These are phyloP conservation scores for Fusarium nanum DNA, from an alignment of 2,329 filamentous ascomycete genomes.

Conservation along the genomic window DNA sequence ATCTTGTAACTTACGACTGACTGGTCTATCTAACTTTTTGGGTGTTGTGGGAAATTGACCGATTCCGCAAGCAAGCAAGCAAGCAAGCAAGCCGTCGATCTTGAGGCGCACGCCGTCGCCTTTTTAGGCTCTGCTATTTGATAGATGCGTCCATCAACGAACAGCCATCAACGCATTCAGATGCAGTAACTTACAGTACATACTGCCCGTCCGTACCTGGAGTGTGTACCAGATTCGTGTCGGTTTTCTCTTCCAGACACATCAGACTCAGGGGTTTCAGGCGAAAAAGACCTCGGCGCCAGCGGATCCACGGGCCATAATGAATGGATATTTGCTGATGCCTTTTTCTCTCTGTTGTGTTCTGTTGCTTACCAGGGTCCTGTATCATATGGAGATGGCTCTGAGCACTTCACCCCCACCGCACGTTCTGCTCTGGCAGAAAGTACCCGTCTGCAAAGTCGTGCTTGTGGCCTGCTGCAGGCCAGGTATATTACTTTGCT, in stretches of 20 bases:
- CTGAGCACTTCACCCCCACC: slow-evolving; percentile 27
- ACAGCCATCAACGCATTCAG: slow-evolving; percentile 18
- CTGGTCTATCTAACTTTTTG: slow-evolving; percentile 8
- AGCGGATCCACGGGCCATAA: slow-evolving; percentile 26
- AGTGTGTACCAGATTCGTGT: slow-evolving; percentile 2
- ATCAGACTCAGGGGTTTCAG: slow-evolving; percentile 40
- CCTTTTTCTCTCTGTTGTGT: slow-evolving; percentile 2
- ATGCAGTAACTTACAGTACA: not conserved
- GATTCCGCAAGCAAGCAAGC: slow-evolving; percentile 26
- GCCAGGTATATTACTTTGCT: slow-evolving; percentile 11
- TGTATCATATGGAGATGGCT: slow-evolving; percentile 21
- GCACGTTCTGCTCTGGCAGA: slow-evolving; percentile 16
- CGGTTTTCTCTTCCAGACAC: slow-evolving; percentile 3
- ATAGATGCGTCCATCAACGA: slow-evolving; percentile 31
- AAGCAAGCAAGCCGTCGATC: slow-evolving; percentile 33
- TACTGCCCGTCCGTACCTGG: not conserved
- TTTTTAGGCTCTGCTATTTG: slow-evolving; percentile 25
- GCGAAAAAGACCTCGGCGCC: slow-evolving; percentile 29
- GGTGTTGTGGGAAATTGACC: slow-evolving; percentile 12
- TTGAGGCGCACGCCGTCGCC: slow-evolving; percentile 20
- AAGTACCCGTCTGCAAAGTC: slow-evolving; percentile 28
- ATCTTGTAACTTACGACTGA: slow-evolving; percentile 21
- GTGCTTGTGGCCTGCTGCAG: slow-evolving; percentile 21
- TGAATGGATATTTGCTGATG: slow-evolving; percentile 11
- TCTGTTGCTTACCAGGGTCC: slow-evolving; percentile 5